Evolutionary conservation across 495 filamentous ascomycete genomes (phyloP).

Genomic region (Penicillium ochrochloron): DNA sequence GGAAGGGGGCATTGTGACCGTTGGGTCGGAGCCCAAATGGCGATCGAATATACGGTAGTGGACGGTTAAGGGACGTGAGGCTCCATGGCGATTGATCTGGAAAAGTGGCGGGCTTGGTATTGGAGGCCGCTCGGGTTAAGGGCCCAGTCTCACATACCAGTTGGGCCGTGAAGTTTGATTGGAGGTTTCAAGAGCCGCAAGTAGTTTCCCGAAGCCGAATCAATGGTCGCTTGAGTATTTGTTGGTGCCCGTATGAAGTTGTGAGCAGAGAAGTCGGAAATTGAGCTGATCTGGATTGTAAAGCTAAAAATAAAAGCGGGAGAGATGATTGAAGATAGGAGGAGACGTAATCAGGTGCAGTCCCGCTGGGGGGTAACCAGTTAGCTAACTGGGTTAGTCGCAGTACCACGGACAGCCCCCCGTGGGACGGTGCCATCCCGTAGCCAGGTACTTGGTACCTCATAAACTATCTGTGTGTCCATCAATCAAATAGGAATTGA

Average conservation of each 20-base stretch:
- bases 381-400: background rate
- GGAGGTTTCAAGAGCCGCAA: constrained; percentile 2
- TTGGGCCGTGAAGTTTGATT: constrained; percentile 14
- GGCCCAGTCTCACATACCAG: constrained; percentile 32
- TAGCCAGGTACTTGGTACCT: background rate
- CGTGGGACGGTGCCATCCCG: background rate
- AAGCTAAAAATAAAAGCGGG: constrained; percentile 3
- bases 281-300: background rate
- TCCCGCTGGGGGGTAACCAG: background rate
- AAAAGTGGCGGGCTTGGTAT: constrained; percentile 20
- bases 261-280: background rate
- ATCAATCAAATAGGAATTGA: no score
- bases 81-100: constrained; percentile 28
- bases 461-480: no score
- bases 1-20: constrained; percentile 45
- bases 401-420: background rate
- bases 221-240: background rate
- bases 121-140: constrained; percentile 18
- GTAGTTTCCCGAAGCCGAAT: constrained; percentile 2
- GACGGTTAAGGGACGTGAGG: constrained; percentile 18
- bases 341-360: background rate
- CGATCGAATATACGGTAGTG: constrained; percentile 10
- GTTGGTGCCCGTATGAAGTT: background rate
- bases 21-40: constrained; percentile 20
- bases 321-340: background rate